Evolutionary conservation across 2,329 filamentous ascomycete genomes (phyloP).

Genomic region (Hypoxylon rubiginosum): DNA sequence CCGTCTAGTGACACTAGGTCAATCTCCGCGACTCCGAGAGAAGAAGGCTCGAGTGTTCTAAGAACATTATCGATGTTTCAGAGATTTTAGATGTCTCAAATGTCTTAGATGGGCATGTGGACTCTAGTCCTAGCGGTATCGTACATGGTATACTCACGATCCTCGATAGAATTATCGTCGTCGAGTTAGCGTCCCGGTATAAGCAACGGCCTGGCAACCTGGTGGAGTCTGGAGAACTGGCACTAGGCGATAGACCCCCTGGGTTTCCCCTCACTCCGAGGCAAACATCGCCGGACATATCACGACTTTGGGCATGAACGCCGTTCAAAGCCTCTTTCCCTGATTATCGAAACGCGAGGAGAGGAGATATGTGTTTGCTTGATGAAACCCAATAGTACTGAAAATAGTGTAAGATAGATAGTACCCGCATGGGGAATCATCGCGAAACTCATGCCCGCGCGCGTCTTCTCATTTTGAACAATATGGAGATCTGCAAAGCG

Average conservation of each 20-base stretch:
- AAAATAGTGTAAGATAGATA: not conserved
- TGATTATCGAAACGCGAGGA: not conserved
- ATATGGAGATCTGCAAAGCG: not conserved
- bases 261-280: not conserved
- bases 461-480: not conserved
- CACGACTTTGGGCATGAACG: not conserved
- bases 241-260: not conserved
- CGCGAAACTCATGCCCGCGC: not conserved
- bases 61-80: not conserved
- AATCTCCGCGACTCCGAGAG: constrained; percentile 13
- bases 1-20: not conserved
- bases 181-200: not conserved
- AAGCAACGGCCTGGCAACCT: not conserved
- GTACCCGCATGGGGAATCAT: not conserved
- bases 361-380: not conserved
- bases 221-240: not conserved
- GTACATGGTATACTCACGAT: not conserved
- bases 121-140: not conserved
- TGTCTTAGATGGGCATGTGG: not conserved
- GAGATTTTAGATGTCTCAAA: not conserved
- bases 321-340: not conserved
- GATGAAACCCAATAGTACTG: not conserved
- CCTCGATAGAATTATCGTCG: not conserved
- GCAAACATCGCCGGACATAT: not conserved
- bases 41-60: not conserved